Evolutionary conservation across 306 rosid species (phyloP), one percentile per base, ranked within the genome.

Genomic region (Glycine tomentella): DNA sequence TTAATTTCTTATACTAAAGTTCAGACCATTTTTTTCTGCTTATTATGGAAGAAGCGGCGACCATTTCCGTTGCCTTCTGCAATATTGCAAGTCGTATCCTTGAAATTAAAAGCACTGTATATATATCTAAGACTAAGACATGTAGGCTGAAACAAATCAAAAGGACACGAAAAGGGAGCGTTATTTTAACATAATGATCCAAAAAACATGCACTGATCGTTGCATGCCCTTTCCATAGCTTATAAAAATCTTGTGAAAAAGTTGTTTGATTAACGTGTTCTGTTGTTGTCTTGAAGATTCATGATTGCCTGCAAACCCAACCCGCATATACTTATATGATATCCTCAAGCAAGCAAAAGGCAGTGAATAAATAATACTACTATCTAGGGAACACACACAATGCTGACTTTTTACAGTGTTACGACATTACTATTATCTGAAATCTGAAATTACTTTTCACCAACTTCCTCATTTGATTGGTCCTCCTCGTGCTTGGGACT

Each of bases 231-330:
- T 16, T 7, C 61, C 49, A 46, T 20, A 31, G 57, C 15, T 45
- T 8, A 56, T 57, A 57, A 17, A 74, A 46, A 40, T 58, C 0
- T 25, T 62, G 36, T 20, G 56, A 58, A 50, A 17, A 20, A 45
- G 67, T 69, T 45, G 16, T 69, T 84, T 69, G 42, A 17, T 20
- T 45, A 59, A 80, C 12, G 14, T 75, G 79, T 69, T 69, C 11
- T 10, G 31, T 25, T 25, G 31, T 25, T 25, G 31, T 25, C 31
- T 25, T 25, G 13, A 67, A 75, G 48, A 72, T 36, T 16, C 76
- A 79, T 68, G 65, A 67, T 25, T 76, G 72, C 50, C 71, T 25
- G 31, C 31, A 25, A 25, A 25, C 31, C 31, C 31, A 25, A 1
- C 31, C 2, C 31, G 31, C 31, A 25, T 25, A 25, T 25, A 25